These are phyloP conservation scores for Phyllosticta citrichinensis DNA, from an alignment of 2,329 filamentous ascomycete species.

Conservation along the genomic window DNA sequence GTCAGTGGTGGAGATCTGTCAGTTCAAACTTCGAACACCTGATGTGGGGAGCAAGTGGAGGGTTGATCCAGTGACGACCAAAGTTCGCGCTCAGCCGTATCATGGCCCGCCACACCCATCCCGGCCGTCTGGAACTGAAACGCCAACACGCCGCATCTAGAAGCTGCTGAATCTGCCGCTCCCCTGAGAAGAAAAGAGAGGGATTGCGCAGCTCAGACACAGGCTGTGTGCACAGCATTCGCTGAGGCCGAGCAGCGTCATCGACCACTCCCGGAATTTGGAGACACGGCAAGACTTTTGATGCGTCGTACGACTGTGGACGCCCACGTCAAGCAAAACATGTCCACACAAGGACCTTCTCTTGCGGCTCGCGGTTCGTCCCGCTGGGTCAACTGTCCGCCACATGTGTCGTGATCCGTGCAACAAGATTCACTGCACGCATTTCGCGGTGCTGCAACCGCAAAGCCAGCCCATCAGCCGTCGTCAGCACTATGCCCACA, in stretches of 20 bases:
- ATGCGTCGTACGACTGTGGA: background rate
- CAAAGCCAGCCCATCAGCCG: background rate
- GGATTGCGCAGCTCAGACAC: background rate
- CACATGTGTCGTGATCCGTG: background rate
- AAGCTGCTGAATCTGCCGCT: background rate
- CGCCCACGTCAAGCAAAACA: background rate
- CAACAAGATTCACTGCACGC: background rate
- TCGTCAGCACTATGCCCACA: background rate
- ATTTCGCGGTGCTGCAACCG: no score
- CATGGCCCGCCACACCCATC: background rate
- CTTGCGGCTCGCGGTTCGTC: background rate
- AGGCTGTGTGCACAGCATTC: background rate
- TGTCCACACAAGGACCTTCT: background rate
- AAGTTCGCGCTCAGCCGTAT: background rate
- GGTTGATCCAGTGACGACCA: background rate
- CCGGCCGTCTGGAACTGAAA: background rate
- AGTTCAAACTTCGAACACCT: background rate
- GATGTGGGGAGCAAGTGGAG: background rate
- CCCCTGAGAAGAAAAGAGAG: background rate
- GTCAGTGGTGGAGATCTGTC: no score
- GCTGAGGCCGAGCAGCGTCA: background rate
- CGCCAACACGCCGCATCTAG: background rate
- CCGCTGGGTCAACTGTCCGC: background rate
- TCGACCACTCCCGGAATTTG: background rate
- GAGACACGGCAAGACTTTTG: no score